Conservation (phyloP, 345 rosid species). For the Brassica incana region DNA sequence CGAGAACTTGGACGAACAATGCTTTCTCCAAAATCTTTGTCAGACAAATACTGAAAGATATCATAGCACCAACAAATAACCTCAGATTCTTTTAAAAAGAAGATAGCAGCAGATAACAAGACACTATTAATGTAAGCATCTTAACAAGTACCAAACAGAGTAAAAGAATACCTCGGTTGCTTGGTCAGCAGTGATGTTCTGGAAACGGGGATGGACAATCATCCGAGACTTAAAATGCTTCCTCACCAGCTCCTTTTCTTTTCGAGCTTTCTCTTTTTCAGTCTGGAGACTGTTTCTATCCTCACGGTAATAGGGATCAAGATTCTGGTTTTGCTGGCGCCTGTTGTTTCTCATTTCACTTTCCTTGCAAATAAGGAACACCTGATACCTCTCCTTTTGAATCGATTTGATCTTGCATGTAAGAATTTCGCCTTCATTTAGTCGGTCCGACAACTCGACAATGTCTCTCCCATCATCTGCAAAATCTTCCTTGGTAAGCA, state of each 20-base stretch:
- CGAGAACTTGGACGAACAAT: conserved; percentile 93
- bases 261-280: conserved; percentile 86
- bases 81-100: background rate
- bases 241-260: conserved; percentile 89
- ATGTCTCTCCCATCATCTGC: conserved; percentile 94
- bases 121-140: background rate
- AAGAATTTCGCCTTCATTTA: conserved; percentile 86
- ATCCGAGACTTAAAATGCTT: conserved; percentile 92
- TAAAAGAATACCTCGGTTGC: conserved; percentile 75
- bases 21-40: conserved; percentile 97
- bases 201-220: conserved; percentile 99
- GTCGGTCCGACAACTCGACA: conserved; percentile 73
- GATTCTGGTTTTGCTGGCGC: conserved; percentile 47
- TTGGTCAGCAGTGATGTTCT: conserved; percentile 90
- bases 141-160: background rate
- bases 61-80: conserved; percentile 7
- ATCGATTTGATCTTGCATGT: conserved; percentile 91
- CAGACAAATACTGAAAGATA: conserved; percentile 64
- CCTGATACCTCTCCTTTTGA: conserved; percentile 83
- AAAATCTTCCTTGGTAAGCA: conserved; percentile 85
- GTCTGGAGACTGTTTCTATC: conserved; percentile 65
- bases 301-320: conserved; percentile 80
- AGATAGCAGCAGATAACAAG: background rate
- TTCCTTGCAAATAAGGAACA: conserved; percentile 73
- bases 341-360: conserved; percentile 80